Conservation (phyloP, 116 monocot genomes). For the Posidonia oceanica region DNA sequence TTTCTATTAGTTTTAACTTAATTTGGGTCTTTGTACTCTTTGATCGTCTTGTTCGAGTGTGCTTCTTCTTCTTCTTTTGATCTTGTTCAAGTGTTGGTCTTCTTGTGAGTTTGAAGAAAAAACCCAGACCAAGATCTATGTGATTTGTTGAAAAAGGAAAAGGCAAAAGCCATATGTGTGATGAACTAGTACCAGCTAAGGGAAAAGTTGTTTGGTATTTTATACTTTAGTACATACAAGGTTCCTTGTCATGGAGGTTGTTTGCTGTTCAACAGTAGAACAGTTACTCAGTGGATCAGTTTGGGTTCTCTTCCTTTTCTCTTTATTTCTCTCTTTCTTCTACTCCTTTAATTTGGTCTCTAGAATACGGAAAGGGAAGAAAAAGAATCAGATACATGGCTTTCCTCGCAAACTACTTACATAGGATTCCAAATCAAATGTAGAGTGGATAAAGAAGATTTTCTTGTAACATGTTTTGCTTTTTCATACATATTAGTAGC, state of each 20-base stretch:
- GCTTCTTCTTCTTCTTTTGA: background rate
- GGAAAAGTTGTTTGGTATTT: constrained; percentile 1
- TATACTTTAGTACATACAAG: constrained; percentile 1
- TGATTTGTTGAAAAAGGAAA: constrained; percentile 5
- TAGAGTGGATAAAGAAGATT: background rate
- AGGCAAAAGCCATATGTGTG: constrained; percentile 4
- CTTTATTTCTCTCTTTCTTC: background rate
- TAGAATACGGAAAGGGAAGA: background rate
- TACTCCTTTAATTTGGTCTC: background rate
- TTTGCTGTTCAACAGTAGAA: background rate
- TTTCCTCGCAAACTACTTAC: background rate
- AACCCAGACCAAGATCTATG: background rate
- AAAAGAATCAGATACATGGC: background rate
- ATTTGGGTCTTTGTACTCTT: background rate
- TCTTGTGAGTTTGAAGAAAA: background rate
- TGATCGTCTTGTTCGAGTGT: too few species aligned
- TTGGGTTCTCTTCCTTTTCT: background rate
- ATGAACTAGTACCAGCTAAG: constrained; percentile 6
- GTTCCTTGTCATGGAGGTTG: constrained; percentile 1
- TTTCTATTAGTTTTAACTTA: background rate
- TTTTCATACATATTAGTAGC: background rate
- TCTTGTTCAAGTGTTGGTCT: background rate
- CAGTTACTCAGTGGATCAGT: background rate
- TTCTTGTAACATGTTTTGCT: too few species aligned
- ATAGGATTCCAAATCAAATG: constrained; percentile 1